Evolutionary conservation across 768 basidiomycete species (phyloP), one percentile per base, ranked within the genome.

Genomic region (Hebeloma cylindrosporum): DNA sequence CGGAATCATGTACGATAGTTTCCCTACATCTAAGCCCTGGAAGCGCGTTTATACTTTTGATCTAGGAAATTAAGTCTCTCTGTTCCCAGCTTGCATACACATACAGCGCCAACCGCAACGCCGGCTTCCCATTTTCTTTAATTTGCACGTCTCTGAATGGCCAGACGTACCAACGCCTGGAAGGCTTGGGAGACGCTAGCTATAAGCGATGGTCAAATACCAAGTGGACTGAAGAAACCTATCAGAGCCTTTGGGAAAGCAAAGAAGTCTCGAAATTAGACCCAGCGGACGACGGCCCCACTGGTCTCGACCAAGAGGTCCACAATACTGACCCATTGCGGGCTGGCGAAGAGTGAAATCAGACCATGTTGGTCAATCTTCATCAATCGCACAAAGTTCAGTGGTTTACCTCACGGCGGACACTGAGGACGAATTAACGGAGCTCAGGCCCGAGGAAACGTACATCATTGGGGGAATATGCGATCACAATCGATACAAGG

Each of bases 401-500:
- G 71, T 96, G 41, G 77, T 98, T 28, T 99, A 99, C 65, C 80
- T 99, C 40, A 96, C 96, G 5, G 96, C 94, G 2, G 96, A 99
- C 67, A 84, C 94, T 6, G 77, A 83, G 22, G 80, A 94, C 38
- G 91, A 94, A 65, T 69, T 99, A 31, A 68, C 73, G n/a, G 85
- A 88, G 56, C 77, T 99, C 43, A 81, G 74, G 43, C 82, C 90
- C 43, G 82, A 84, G 31, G 87, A 94, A 60, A 88, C 84, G 6
- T 98, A 98, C 61, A 82, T 99, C 55, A 93, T 99, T 40, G 95
- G 95, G 34, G 95, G 94, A 4, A 86, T 99, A 54, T 86, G 85
- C 47, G 96, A 99, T 64, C 89, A 88, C 60, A 99, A 99, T 68
- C 87, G 95, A 31, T 90, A 94, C 73, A 97, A 95, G 80, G 95